Percentiles rank a stretch among this genome's conserved stretches.
Conservation (phyloP, 2,329 filamentous ascomycete genomes). For the Herpomyces periplanetae region DNA sequence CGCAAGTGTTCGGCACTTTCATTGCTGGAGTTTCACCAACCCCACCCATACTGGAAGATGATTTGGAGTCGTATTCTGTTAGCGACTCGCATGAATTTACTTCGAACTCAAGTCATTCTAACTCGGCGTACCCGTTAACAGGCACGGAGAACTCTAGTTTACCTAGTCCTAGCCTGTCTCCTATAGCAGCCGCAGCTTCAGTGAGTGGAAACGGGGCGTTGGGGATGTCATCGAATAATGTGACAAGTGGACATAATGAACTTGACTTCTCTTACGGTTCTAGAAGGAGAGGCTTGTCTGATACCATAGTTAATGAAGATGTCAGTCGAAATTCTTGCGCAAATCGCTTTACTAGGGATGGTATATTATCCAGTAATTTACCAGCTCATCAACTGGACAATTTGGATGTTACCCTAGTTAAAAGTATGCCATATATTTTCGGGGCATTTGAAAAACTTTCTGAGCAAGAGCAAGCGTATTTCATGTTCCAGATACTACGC, state of each 20-base stretch:
- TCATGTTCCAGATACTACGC: constrained; percentile 80
- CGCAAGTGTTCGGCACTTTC: too few species aligned
- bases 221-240: constrained; percentile 5
- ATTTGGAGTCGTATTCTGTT: constrained; percentile 19
- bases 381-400: constrained; percentile 4
- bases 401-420: constrained; percentile 11
- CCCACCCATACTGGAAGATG: constrained; percentile 31
- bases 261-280: too few species aligned
- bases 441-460: constrained; percentile 72
- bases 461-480: constrained; percentile 58
- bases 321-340: too few species aligned
- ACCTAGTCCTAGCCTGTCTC: constrained; percentile 72
- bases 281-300: too few species aligned
- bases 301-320: too few species aligned
- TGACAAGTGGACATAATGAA: constrained; percentile 10
- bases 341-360: too few species aligned
- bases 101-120: constrained; percentile 7
- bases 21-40: constrained; percentile 30
- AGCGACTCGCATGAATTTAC: constrained; percentile 9
- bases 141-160: constrained; percentile 59
- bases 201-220: constrained; percentile 8
- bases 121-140: constrained; percentile 16
- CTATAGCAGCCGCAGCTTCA: constrained; percentile 38
- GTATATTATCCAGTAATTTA: constrained; percentile 2
- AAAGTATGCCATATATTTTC: constrained; percentile 52